phyloP scores from a whole-genome alignment of 164 flowering plant species.

The Magnolia officinalis region DNA sequence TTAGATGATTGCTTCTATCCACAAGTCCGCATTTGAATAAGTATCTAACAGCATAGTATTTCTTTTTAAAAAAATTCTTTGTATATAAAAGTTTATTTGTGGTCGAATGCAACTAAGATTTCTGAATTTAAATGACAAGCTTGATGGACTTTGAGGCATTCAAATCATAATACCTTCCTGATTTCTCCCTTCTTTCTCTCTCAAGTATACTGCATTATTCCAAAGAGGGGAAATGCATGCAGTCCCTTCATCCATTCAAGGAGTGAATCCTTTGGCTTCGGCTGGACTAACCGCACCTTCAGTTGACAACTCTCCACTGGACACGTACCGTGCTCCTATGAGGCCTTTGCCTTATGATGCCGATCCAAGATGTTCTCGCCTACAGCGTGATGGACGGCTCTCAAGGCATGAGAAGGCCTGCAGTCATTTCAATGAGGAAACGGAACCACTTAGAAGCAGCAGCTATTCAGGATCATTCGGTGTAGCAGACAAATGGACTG shows the following conservation, averaged over 20 bases:
- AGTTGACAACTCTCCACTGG: constrained; percentile 42
- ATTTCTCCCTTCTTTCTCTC: constrained; percentile 12
- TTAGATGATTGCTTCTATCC: no score
- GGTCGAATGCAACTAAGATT: no score
- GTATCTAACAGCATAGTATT: no score
- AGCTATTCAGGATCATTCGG: constrained; percentile 33
- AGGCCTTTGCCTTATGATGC: constrained; percentile 94
- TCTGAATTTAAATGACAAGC: no score
- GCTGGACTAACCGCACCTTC: constrained; percentile 29
- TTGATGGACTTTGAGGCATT: not conserved
- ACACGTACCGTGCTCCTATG: constrained; percentile 79
- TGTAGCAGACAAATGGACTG: constrained; percentile 56
- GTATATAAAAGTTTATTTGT: no score
- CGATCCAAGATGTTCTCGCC: constrained; percentile 62
- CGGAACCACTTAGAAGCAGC: constrained; percentile 66
- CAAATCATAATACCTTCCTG: not conserved
- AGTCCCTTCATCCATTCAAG: constrained; percentile 60
- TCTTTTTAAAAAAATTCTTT: no score
- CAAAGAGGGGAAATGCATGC: constrained; percentile 58
- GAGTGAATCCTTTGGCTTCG: constrained; percentile 54
- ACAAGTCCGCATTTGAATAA: no score
- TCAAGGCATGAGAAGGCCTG: constrained; percentile 86
- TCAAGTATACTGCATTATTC: constrained; percentile 66
- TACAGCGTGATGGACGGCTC: constrained; percentile 52
- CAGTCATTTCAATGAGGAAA: constrained; percentile 77